Percentiles rank a stretch among this genome's conserved stretches.
Evolutionary conservation across 805 yeast genomes (phyloP).

Genomic region (Ogataea philodendri): DNA sequence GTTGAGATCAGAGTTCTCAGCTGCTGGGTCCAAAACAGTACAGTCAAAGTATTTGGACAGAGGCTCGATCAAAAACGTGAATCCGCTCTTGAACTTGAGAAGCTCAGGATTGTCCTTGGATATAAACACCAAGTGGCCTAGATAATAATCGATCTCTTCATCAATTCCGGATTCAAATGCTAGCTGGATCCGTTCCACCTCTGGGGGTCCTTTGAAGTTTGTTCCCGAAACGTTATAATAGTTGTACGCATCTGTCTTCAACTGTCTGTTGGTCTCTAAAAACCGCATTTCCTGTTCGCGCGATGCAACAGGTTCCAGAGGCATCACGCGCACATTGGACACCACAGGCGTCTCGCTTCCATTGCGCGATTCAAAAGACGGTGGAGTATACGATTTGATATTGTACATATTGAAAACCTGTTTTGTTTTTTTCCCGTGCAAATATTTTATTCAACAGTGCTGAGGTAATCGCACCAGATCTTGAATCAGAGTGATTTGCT

Average conservation of each 20-base stretch:
- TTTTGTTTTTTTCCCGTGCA: constrained; percentile 6
- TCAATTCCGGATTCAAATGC: constrained; percentile 63
- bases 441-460: constrained; percentile 1
- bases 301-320: constrained; percentile 33
- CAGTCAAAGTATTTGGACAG: constrained; percentile 25
- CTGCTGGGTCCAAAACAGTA: constrained; percentile 16
- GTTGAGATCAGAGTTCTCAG: constrained; percentile 27
- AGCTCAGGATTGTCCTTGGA: constrained; percentile 40
- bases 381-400: constrained; percentile 17
- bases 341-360: constrained; percentile 7
- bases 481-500: too few relatives aligned
- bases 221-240: constrained; percentile 35
- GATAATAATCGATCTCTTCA: constrained; percentile 70
- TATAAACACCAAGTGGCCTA: constrained; percentile 50
- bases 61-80: constrained; percentile 41
- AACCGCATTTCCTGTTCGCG: constrained; percentile 35
- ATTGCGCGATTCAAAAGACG: constrained; percentile 12
- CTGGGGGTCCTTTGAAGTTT: constrained; percentile 55
- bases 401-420: constrained; percentile 14
- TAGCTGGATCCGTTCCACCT: constrained; percentile 64
- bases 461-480: too few relatives aligned
- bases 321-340: constrained; percentile 24
- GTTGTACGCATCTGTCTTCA: constrained; percentile 32
- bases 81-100: constrained; percentile 40
- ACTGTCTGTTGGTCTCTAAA: constrained; percentile 30